These are phyloP conservation scores for Helotiales sp. DNA, from an alignment of 2,329 filamentous ascomycete species.

Conservation along the genomic window DNA sequence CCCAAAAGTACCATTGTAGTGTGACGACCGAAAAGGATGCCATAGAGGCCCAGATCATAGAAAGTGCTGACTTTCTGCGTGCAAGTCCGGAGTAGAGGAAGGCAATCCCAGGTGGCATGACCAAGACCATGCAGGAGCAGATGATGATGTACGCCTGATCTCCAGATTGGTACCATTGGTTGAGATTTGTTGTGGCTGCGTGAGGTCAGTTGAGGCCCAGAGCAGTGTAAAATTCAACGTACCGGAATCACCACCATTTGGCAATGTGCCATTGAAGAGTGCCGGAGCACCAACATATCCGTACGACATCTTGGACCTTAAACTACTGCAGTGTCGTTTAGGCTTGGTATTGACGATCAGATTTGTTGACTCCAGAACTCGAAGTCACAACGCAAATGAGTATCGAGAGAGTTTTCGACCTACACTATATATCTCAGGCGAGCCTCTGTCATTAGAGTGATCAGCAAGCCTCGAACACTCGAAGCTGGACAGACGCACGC, in stretches of 20 bases:
- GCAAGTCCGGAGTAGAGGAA: constrained; percentile 97
- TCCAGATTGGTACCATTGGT: constrained; percentile 91
- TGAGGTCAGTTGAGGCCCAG: neutral
- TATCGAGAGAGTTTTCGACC: neutral
- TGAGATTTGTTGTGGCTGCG: constrained; percentile 75
- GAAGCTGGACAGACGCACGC: neutral
- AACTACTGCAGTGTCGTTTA: neutral
- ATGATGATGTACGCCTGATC: constrained; percentile 94
- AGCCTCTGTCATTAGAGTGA: neutral
- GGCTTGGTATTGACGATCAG: neutral
- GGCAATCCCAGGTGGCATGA: constrained; percentile 96
- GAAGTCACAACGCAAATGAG: neutral
- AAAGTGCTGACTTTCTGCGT: constrained; percentile 95
- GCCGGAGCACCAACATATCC: constrained; percentile 51
- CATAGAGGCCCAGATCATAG: constrained; percentile 97
- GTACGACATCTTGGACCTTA: constrained; percentile 10
- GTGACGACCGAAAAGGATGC: constrained; percentile 86
- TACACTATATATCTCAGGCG: neutral
- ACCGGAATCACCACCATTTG: constrained; percentile 37
- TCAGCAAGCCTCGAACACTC: neutral
- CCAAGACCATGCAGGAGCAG: constrained; percentile 85
- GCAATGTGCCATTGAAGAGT: constrained; percentile 59
- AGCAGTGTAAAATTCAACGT: constrained; percentile 8
- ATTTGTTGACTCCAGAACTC: neutral
- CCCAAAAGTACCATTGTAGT: constrained; percentile 99